A percentile compares a stretch with the other conserved stretches of the same genome.
Conservation (phyloP, 257 asterid species). For the Jaltomata sinuosa region DNA sequence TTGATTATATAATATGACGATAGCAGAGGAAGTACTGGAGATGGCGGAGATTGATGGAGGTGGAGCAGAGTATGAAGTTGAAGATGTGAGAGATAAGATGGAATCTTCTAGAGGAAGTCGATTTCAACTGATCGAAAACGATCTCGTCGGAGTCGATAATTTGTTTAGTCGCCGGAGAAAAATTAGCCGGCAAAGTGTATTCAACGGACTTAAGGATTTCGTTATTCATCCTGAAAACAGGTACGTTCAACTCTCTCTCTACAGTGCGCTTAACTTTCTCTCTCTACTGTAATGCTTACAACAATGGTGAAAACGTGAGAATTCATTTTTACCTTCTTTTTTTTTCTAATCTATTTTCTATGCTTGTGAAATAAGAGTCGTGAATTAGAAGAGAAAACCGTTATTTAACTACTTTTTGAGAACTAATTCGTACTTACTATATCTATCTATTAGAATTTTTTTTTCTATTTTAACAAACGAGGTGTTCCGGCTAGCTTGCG, state of each 20-base stretch:
- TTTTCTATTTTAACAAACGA: no score
- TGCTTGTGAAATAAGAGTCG: not conserved
- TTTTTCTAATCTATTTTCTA: no score
- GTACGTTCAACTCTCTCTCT: not conserved
- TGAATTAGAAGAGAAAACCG: not conserved
- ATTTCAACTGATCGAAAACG: conserved; percentile 4
- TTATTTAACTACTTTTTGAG: not conserved
- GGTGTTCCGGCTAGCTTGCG: no score
- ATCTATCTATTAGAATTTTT: no score
- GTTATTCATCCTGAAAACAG: conserved; percentile 13
- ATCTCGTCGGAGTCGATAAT: not conserved
- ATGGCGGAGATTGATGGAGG: not conserved
- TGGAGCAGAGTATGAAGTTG: not conserved
- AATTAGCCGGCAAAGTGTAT: not conserved
- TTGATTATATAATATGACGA: not conserved
- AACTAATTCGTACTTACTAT: not conserved
- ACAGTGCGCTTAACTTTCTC: not conserved
- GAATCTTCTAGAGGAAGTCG: conserved; percentile 23
- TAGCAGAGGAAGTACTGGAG: not conserved
- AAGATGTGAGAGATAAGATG: conserved; percentile 4
- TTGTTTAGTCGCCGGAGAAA: not conserved
- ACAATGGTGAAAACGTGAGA: not conserved
- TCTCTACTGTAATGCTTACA: not conserved
- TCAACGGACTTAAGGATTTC: not conserved
- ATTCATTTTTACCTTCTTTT: not conserved